Conservation (phyloP, 805 yeast genomes). For the Candida easanensis region DNA sequence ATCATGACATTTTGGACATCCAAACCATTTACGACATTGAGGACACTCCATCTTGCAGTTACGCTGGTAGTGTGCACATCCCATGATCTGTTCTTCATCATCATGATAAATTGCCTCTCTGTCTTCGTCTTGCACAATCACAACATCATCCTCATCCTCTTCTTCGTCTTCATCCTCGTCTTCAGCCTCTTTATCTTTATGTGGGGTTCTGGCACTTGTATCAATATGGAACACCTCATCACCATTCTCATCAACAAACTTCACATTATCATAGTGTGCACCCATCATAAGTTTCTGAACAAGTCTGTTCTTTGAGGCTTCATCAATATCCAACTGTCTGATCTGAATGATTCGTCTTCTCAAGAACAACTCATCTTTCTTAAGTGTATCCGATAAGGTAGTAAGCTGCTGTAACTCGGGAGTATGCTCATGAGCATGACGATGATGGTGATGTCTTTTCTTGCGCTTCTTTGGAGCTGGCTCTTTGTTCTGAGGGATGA, state of each 20-base stretch:
- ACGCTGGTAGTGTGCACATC: constrained; percentile 82
- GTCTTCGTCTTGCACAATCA: constrained; percentile 47
- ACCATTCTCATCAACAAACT: constrained; percentile 29
- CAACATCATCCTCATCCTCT: constrained; percentile 17
- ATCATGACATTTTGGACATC: constrained; percentile 88
- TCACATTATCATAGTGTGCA: constrained; percentile 51
- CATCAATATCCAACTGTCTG: constrained; percentile 21
- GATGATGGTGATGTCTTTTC: constrained; percentile 9
- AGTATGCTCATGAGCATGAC: constrained; percentile 3
- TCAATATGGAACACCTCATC: constrained; percentile 26
- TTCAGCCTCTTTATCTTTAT: constrained; percentile 11
- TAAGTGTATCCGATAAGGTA: constrained; percentile 16
- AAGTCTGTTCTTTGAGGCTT: constrained; percentile 30
- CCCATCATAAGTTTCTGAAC: constrained; percentile 70
- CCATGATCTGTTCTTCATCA: constrained; percentile 45
- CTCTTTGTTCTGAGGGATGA: constrained; percentile 43
- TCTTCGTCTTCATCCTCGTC: constrained; percentile 13
- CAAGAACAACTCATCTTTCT: constrained; percentile 31
- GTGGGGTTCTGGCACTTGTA: constrained; percentile 9
- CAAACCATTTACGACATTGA: constrained; percentile 67
- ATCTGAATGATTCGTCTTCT: constrained; percentile 47
- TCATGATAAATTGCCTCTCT: constrained; percentile 46
- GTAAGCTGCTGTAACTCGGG: constrained; percentile 20
- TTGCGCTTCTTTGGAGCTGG: constrained; percentile 20
- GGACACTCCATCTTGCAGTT: constrained; percentile 83